These are phyloP conservation scores for Podaxis sp. DNA, from an alignment of 768 basidiomycete species.

Conservation along the genomic window DNA sequence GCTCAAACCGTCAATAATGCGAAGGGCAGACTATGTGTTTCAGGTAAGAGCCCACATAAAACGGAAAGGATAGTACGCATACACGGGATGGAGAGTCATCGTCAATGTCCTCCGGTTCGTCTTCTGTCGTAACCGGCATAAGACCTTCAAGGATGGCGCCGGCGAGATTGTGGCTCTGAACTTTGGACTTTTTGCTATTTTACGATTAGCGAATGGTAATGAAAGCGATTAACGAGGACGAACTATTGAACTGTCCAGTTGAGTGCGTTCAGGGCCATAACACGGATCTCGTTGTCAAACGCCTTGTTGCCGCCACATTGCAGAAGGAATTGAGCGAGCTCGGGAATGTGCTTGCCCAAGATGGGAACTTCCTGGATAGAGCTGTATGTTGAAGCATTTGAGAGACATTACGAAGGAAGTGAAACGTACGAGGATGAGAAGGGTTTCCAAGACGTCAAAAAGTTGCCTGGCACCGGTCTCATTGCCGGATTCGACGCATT, in stretches of 20 bases:
- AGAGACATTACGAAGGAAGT: background rate
- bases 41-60: slow-evolving; percentile 4
- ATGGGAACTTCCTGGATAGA: slow-evolving; percentile 83
- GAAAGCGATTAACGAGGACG: slow-evolving; percentile 24
- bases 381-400: slow-evolving; percentile 14
- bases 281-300: slow-evolving; percentile 78
- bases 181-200: slow-evolving; percentile 90
- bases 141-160: slow-evolving; percentile 85
- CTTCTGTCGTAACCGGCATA: slow-evolving; percentile 92
- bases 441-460: slow-evolving; percentile 95
- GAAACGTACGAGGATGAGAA: slow-evolving; percentile 78
- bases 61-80: slow-evolving; percentile 27
- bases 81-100: slow-evolving; percentile 93
- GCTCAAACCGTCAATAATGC: slow-evolving; percentile 90
- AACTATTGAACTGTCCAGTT: slow-evolving; percentile 98
- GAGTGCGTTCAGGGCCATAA: slow-evolving; percentile 89
- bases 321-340: slow-evolving; percentile 87
- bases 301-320: slow-evolving; percentile 75
- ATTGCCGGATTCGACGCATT: slow-evolving; percentile 76
- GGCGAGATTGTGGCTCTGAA: slow-evolving; percentile 84
- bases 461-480: slow-evolving; percentile 83
- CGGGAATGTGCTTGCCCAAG: slow-evolving; percentile 82
- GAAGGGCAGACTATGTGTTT: slow-evolving; percentile 74
- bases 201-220: slow-evolving; percentile 4
- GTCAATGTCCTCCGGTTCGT: slow-evolving; percentile 90